Percentiles rank a stretch among this genome's conserved stretches.
Conservation (phyloP, 768 basidiomycete genomes). For the Podaxis sp. region DNA sequence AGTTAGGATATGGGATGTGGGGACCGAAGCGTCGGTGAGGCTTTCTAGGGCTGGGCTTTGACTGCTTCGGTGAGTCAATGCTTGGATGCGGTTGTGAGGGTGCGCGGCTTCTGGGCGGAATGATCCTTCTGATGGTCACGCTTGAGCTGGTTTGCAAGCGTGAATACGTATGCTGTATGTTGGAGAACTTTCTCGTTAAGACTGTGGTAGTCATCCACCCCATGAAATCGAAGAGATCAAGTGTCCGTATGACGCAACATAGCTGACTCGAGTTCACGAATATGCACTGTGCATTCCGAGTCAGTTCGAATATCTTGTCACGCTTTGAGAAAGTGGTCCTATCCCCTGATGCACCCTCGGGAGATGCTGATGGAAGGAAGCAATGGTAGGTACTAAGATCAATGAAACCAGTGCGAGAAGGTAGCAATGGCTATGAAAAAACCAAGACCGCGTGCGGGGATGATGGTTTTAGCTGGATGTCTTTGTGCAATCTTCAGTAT, state of each 20-base stretch:
- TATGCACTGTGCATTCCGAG: not conserved
- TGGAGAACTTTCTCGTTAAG: not conserved
- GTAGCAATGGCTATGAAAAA: not conserved
- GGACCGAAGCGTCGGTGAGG: not conserved
- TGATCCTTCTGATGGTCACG: not conserved
- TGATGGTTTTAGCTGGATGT: no score
- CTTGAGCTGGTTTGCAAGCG: constrained; percentile 5
- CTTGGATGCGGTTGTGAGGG: not conserved
- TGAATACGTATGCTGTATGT: not conserved
- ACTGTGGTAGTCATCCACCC: not conserved
- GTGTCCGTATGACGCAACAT: not conserved
- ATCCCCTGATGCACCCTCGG: not conserved
- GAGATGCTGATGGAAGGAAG: constrained; percentile 6
- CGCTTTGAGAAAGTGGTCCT: not conserved
- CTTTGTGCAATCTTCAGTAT: no score
- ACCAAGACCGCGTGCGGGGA: not conserved
- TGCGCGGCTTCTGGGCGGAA: not conserved
- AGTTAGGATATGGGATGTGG: not conserved
- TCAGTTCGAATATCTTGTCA: constrained; percentile 4
- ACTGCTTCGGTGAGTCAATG: not conserved
- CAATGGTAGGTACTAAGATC: not conserved
- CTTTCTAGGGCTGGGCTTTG: not conserved
- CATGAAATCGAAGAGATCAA: not conserved
- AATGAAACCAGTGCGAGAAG: not conserved
- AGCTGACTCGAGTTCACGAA: not conserved